phyloP scores from a whole-genome alignment of 371 early-diverging fungal genomes.

The Lichtheimia ornata region DNA sequence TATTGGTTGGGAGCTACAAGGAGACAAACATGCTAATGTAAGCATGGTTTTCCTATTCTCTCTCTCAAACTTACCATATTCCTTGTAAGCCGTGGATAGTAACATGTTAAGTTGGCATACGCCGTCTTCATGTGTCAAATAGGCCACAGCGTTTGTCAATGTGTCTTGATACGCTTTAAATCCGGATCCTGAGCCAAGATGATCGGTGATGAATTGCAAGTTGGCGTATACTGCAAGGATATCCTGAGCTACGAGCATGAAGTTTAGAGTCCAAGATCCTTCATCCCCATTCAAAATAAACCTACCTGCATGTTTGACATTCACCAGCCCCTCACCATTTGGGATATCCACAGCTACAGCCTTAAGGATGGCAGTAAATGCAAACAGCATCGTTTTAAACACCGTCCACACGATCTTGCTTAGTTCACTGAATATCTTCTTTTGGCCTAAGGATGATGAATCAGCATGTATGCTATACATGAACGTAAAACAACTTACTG shows the following conservation, averaged over 20 bases:
- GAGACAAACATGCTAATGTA: background rate
- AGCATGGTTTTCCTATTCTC: background rate
- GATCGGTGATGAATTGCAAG: constrained; percentile 44
- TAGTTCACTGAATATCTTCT: constrained; percentile 15
- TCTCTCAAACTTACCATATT: constrained; percentile 32
- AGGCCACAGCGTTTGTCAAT: constrained; percentile 44
- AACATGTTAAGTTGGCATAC: constrained; percentile 36
- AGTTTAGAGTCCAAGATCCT: background rate
- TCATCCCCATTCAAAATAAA: background rate
- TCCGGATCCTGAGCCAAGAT: constrained; percentile 35
- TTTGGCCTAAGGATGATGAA: constrained; percentile 2
- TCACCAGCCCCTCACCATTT: constrained; percentile 31
- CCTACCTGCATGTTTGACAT: constrained; percentile 27
- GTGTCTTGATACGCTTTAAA: constrained; percentile 53
- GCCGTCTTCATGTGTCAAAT: constrained; percentile 34
- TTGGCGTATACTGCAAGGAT: constrained; percentile 39
- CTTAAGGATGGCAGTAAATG: constrained; percentile 44
- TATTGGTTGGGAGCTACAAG: constrained; percentile 19
- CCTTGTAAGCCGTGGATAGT: constrained; percentile 34
- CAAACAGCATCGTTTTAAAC: constrained; percentile 46
- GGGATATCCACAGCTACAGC: constrained; percentile 40
- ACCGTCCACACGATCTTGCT: constrained; percentile 30
- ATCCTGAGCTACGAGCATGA: constrained; percentile 31
- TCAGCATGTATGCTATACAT: background rate
- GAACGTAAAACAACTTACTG: constrained; percentile 6